Base-by-base conservation (phyloP, 176 grass and related monocot species). In the Ampelocalamus luodianensis region DNA sequence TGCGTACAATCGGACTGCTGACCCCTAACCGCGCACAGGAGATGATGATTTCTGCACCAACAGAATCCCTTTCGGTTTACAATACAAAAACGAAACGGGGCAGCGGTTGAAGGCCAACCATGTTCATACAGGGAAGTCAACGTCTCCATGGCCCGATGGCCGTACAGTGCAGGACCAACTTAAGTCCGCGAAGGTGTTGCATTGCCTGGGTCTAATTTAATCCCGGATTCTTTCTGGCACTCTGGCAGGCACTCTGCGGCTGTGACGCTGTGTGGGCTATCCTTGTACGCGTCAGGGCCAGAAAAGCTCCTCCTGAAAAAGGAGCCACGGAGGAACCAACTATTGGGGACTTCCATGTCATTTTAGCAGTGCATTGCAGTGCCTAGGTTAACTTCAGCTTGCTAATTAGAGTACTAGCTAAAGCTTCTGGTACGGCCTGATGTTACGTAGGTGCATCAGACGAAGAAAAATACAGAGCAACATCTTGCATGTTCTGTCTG, bases 71-170 rank as follows among this genome's bases (percentile, higher is more conserved):
- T 50, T 39, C 24, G 44, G 56, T 22, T 56, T 15, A 23, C 3
- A 63, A 32, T 18, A 18, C 50, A 53, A 17, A 18, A 7, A 18
- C 2, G 50, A 18, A 18, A 53, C 50, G 16, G 49, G 5, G 54
- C 61, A 61, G 54, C 61, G 1, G 51, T 6, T 12, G 58, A 37
- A 63, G 29, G 32, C 60, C 68, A 68, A 18, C 61, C 15, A 39
- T 16, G 23, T 16, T 11, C 40, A 23, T 68, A 58, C 49, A 48
- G 11, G 4, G 0, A 1, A 3, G 87, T 85, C 87, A 76, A 78
- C 74, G 74, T 37, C 65, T 54, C 73, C 54, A 60, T 16, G 79
- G 42, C 73, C 43, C 73, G 43, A 60, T 16, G 79, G 42, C 73
- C 43, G 72, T 82, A 50, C 76, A 11, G 8, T 23, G 36, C 63